A percentile compares a stretch with the other conserved stretches of the same genome.
These are phyloP conservation scores for Teratosphaeria pseudoeucalypti DNA, from an alignment of 2,329 filamentous ascomycete genomes.

Conservation along the genomic window DNA sequence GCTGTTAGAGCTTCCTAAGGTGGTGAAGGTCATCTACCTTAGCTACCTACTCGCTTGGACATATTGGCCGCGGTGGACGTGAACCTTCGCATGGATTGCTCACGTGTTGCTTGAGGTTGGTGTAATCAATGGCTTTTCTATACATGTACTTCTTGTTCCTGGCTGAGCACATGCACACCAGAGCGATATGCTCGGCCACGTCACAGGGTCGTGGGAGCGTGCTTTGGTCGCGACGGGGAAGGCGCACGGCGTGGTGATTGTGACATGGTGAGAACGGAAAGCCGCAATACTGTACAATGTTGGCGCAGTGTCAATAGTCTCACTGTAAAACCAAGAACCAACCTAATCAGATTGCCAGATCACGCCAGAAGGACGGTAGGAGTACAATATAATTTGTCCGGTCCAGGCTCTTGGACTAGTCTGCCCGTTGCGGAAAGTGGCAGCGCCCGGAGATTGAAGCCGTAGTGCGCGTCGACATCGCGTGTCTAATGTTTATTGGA, in stretches of 20 bases:
- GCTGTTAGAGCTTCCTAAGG: neutral
- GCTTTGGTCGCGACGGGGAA: neutral
- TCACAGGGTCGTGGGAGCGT: neutral
- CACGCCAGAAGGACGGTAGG: neutral
- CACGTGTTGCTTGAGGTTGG: neutral
- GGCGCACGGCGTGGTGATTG: neutral
- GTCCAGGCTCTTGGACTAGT: neutral
- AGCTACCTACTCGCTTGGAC: conserved; percentile 22
- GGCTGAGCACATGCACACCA: neutral
- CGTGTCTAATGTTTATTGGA: neutral
- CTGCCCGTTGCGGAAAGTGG: neutral
- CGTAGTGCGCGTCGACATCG: neutral
- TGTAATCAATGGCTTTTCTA: neutral
- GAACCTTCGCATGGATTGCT: conserved; percentile 4
- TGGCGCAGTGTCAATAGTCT: neutral
- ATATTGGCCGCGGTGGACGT: conserved; percentile 7
- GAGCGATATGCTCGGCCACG: neutral
- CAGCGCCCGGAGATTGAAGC: neutral
- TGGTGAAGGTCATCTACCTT: neutral
- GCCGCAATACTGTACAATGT: neutral
- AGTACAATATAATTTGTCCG: neutral
- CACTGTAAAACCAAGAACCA: neutral
- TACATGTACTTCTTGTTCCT: neutral
- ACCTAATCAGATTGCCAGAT: neutral
- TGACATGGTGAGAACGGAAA: neutral